Conservation (phyloP, 345 rosid species). For the Firmiana major region DNA sequence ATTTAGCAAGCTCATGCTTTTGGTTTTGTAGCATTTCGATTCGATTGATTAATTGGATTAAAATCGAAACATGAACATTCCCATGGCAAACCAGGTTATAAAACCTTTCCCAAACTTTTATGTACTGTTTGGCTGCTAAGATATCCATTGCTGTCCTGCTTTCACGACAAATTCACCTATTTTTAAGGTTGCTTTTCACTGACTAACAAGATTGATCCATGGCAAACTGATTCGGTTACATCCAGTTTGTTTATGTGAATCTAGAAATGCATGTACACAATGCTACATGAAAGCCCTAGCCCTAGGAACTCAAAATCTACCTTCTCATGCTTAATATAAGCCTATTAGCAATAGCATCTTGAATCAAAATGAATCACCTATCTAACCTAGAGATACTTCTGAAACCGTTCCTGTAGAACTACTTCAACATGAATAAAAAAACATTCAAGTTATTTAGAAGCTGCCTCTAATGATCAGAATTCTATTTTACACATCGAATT, state of each 20-base stretch:
- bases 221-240: background rate
- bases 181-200: background rate
- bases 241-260: background rate
- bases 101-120: no score
- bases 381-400: background rate
- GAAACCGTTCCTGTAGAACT: background rate
- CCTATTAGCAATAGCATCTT: background rate
- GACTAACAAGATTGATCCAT: background rate
- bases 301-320: background rate
- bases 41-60: no score
- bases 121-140: no score
- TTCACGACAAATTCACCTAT: no score
- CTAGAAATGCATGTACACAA: background rate
- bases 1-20: background rate
- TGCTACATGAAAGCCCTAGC: background rate
- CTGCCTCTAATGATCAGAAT: background rate
- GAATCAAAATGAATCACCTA: background rate
- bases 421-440: background rate
- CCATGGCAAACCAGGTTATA: no score
- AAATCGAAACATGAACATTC: no score
- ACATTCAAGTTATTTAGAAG: background rate
- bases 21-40: background rate
- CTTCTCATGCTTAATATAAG: background rate
- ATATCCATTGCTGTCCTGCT: no score
- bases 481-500: background rate